Evolutionary conservation across 441 rosid genomes (phyloP), one percentile per base, ranked within the genome.

Genomic region (Populus hybrid): DNA sequence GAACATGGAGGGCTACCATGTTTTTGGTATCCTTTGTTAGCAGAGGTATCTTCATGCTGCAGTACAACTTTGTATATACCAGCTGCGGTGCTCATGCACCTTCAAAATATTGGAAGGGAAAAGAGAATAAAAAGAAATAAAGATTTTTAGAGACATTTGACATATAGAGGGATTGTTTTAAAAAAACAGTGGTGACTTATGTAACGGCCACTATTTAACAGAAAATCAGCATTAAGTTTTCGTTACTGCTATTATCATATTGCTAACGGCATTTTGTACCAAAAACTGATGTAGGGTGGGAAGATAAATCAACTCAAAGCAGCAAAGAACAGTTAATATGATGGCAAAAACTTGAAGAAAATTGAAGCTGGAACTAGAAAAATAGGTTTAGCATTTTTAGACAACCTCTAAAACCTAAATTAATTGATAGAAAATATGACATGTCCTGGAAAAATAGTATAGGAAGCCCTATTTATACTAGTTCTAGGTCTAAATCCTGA

Each of bases 21-120:
- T 71, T 53, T 63, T 35, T 71, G 50, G 26, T 14, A 71, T 45
- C 21, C 65, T 77, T 8, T 40, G 16, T 71, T 50, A 69, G 74
- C 7, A 35, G 23, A 59, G 63, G 24, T 21, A 38, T 38, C 20
- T 35, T 53, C 38, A 10, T 42, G 6, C 2, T 16, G 36, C 26
- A 53, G 7, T 26, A 23, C 38, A 61, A 56, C 38, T 59, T 35
- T 59, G 59, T 24, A 36, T 4, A 7, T 35, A n/a, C 50, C 72
- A 50, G 50, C 53, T 53, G 53, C 23, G 45, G 38, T 70, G 35
- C 72, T 40, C 50, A 40, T 40, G 50, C 11, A 40, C 50, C 50
- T 40, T 40, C 50, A 40, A 11, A 45, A 14, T 45, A 45, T 14
- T 45, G 18, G 6, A 45, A 45, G 56, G 56, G 56, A 45, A 14